Conservation (phyloP, 1,284 basidiomycete species). For the Ceratobasidium sp. region DNA sequence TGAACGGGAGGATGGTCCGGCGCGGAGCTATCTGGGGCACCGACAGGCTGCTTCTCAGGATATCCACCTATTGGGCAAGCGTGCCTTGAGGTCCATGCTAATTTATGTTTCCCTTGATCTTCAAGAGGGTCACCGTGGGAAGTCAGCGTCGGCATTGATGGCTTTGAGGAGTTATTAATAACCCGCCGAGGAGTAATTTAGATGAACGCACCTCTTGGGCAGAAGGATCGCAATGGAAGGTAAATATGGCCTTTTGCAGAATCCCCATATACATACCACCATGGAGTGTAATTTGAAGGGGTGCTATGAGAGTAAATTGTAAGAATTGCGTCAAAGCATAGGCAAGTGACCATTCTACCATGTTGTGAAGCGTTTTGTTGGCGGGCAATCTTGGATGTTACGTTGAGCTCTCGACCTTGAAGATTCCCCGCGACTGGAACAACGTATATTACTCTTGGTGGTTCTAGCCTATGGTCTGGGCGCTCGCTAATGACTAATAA, state of each 20-base stretch:
- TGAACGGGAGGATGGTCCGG: background rate
- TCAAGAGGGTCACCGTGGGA: slow-evolving; percentile 34
- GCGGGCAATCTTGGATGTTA: slow-evolving; percentile 5
- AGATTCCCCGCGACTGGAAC: slow-evolving; percentile 27
- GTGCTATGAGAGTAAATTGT: background rate
- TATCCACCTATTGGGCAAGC: slow-evolving; percentile 34
- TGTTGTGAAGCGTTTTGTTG: background rate
- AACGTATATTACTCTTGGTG: slow-evolving; percentile 26
- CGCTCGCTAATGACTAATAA: slow-evolving; percentile 25
- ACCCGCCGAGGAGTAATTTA: background rate
- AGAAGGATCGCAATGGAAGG: slow-evolving; percentile 20
- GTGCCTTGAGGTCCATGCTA: slow-evolving; percentile 17
- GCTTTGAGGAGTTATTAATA: background rate
- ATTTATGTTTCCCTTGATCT: slow-evolving; percentile 27
- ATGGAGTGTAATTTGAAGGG: slow-evolving; percentile 10
- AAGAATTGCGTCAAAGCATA: background rate
- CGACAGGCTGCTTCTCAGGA: background rate
- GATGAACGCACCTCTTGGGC: background rate
- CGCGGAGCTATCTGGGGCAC: background rate
- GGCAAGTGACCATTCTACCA: too few relatives aligned
- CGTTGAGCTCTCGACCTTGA: slow-evolving; percentile 9
- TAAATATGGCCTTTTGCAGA: slow-evolving; percentile 18
- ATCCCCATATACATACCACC: slow-evolving; percentile 31
- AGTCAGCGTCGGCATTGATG: slow-evolving; percentile 10
- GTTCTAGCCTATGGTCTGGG: slow-evolving; percentile 29